These are phyloP conservation scores for Tricholoma furcatifolium DNA, from an alignment of 768 basidiomycete genomes.

Conservation along the genomic window DNA sequence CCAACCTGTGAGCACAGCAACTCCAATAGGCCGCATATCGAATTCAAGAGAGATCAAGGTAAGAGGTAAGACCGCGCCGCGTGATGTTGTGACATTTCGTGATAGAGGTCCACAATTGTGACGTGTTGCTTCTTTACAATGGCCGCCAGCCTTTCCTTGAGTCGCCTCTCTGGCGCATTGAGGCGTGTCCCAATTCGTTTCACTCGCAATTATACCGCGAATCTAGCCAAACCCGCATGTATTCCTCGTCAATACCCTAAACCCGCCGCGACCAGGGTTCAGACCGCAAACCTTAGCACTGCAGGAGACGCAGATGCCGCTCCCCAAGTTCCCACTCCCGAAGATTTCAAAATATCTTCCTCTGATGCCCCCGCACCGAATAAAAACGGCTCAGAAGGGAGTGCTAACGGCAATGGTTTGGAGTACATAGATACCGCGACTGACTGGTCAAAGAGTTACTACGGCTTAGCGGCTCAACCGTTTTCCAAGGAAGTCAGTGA, in stretches of 20 bases:
- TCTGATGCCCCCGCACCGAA: conserved; percentile 10
- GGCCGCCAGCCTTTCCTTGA: conserved; percentile 23
- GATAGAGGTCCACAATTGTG: neutral
- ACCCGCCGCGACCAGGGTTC: neutral
- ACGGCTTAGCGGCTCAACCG: conserved; percentile 74
- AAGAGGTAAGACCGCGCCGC: neutral
- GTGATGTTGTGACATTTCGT: conserved; percentile 10
- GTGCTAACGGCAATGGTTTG: neutral
- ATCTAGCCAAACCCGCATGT: conserved; percentile 6
- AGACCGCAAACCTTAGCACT: conserved; percentile 14
- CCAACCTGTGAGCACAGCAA: conserved; percentile 32
- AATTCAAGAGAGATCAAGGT: neutral
- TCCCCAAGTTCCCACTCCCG: neutral
- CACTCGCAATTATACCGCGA: conserved; percentile 4
- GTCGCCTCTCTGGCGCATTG: conserved; percentile 14
- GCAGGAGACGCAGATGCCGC: neutral
- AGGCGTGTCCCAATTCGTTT: conserved; percentile 4
- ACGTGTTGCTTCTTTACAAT: conserved; percentile 9
- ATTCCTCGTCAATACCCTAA: conserved; percentile 6
- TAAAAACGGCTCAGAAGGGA: neutral
- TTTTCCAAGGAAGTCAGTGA: conserved; percentile 77
- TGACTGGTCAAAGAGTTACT: conserved; percentile 90
- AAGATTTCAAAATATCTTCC: conserved; percentile 11
- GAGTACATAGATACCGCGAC: conserved; percentile 27
- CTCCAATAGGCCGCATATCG: conserved; percentile 22